phyloP scores from a whole-genome alignment of 305 asterid species.

The Withania somnifera region DNA sequence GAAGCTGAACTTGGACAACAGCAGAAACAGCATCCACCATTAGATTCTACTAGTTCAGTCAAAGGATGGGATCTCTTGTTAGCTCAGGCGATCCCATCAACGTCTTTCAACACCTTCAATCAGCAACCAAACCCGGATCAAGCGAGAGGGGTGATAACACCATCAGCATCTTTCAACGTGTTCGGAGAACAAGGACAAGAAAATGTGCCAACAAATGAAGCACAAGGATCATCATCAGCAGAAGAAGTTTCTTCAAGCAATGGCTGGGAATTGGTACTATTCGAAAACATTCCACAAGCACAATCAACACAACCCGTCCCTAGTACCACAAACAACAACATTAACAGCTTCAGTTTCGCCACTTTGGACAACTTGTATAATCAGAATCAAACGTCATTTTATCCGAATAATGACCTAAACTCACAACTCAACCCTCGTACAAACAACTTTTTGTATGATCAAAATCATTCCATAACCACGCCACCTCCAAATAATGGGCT shows the following conservation, averaged over 20 bases:
- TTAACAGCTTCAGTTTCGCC: not conserved
- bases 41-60: not conserved
- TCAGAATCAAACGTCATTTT: slow-evolving; percentile 1
- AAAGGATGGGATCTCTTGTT: slow-evolving; percentile 31
- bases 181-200: not conserved
- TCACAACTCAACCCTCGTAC: not conserved
- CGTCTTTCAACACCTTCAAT: slow-evolving; percentile 3
- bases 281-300: not conserved
- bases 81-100: slow-evolving; percentile 7
- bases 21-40: not conserved
- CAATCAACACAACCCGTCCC: not conserved
- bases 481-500: too few species aligned
- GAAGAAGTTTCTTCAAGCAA: not conserved
- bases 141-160: not conserved
- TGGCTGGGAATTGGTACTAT: not conserved
- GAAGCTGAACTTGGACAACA: not conserved
- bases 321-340: not conserved
- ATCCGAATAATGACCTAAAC: not conserved
- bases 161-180: not conserved
- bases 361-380: slow-evolving; percentile 1
- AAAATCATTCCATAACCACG: too few species aligned
- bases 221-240: too few species aligned
- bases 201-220: not conserved
- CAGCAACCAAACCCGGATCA: not conserved
- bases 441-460: not conserved